phyloP scores from a whole-genome alignment of 75 land plant species.

The Gnetum montanum region DNA sequence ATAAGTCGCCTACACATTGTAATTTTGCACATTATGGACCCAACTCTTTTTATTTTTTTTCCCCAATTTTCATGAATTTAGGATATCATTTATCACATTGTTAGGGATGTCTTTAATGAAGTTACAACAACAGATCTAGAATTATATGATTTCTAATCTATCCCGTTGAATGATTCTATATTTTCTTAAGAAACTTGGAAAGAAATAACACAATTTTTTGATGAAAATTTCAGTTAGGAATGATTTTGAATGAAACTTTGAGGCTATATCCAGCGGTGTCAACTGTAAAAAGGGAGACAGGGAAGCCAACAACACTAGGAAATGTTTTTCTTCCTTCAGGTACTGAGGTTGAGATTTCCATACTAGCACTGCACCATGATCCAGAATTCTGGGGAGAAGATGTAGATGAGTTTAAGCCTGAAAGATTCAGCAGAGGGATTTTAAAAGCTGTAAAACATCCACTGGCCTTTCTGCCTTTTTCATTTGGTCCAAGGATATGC shows the following conservation, averaged over 20 bases:
- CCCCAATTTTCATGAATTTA: neutral
- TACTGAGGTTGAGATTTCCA: constrained; percentile 11
- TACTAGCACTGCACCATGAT: constrained; percentile 21
- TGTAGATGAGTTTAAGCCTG: constrained; percentile 35
- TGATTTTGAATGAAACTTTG: constrained; percentile 39
- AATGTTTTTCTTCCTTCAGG: constrained; percentile 11
- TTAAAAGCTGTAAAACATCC: constrained; percentile 21
- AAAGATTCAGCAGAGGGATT: constrained; percentile 55
- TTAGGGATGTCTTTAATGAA: neutral
- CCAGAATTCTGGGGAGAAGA: constrained; percentile 30
- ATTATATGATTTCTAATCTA: neutral
- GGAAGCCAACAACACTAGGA: constrained; percentile 13
- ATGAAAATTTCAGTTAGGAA: constrained; percentile 21
- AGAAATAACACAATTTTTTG: neutral
- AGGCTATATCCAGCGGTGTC: constrained; percentile 38
- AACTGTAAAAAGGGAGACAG: constrained; percentile 2
- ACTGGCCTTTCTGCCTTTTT: constrained; percentile 47
- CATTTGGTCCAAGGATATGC: constrained; percentile 52
- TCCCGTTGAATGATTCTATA: neutral
- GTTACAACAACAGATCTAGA: neutral
- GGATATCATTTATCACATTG: neutral
- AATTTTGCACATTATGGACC: constrained; percentile 6
- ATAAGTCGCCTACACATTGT: constrained; percentile 48
- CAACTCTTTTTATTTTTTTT: neutral
- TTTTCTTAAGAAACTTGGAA: neutral